Base-by-base conservation (phyloP, 306 rosid genomes). In the Luffa aegyptiaca region DNA sequence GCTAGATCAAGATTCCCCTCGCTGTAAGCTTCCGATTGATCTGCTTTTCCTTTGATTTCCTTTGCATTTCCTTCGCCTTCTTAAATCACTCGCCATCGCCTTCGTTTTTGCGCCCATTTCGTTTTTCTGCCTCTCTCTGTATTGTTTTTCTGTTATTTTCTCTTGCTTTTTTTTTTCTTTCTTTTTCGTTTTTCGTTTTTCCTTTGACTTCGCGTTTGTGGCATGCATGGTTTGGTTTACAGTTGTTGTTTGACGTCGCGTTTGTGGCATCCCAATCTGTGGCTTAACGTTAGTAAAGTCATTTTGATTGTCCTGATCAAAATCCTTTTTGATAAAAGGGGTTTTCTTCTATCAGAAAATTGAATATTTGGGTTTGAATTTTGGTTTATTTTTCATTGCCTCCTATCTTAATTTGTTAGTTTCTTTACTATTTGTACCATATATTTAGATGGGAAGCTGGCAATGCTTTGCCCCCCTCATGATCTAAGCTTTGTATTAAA, bases 1-100 rank as follows among this genome's bases (percentile, higher is more conserved):
- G 42, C 76, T 82, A 83, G 96, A 92, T 92, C 97, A 88, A 81
- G 87, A 84, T 86, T 87, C 78, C 44, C 73, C 62, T 44, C 85
- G 51, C 76, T 82, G 90, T 94, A 84, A 88, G 93, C 86, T 86
- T 74, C 79, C 62, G 65, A 48, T 81, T 79, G 84, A 71, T 86
- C 73, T 52, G 8, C 26, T 41, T 77, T 82, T 82, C 13, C 26
- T 76, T 80, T 68, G 48, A 57, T 70, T 61, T 6, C 17, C 75
- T 79, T 69, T 3, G 48, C 65, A 21, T 76, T 66, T 39, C 48
- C 8, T 82, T 69, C 26, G 12, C 71, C 79, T 14, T 18, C 13
- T 14, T 64, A 48, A 65, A 42, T 75, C 78, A 16, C 76, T 26
- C 9, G 51, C 35, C 0, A 65, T 59, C 31, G 78, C 76, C 51